Conservation (phyloP, 73 alveolate genomes). For the Paramecium sonneborni region DNA sequence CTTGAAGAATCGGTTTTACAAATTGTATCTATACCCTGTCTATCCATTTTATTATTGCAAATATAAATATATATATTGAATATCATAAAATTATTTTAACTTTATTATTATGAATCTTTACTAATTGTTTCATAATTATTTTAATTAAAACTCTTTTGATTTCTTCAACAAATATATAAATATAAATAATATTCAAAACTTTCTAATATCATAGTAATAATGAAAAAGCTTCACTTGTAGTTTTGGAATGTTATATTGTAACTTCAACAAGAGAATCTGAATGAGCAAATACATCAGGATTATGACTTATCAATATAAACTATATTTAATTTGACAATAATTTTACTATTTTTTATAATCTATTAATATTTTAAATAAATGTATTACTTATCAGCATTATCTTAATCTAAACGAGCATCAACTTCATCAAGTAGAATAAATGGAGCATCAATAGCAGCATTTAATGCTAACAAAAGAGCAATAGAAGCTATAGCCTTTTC, state of each 20-base stretch:
- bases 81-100: not conserved
- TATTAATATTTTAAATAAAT: not conserved
- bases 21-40: not conserved
- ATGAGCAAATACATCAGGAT: slow-evolving; percentile 41
- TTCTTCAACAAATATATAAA: not conserved
- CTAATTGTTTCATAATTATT: not conserved
- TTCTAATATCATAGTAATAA: not conserved
- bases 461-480: slow-evolving; percentile 80
- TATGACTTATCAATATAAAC: slow-evolving; percentile 21
- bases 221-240: slow-evolving; percentile 49
- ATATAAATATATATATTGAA: not conserved
- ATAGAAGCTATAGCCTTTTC: slow-evolving; percentile 94
- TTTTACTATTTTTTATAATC: not conserved
- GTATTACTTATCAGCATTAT: slow-evolving; percentile 62
- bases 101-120: not conserved
- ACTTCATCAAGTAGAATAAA: slow-evolving; percentile 89
- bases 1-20: slow-evolving; percentile 13
- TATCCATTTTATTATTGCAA: not conserved
- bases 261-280: slow-evolving; percentile 32
- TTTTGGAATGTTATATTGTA: not conserved
- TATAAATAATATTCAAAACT: not conserved
- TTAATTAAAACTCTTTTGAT: not conserved
- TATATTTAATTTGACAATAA: not conserved
- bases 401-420: slow-evolving; percentile 91
- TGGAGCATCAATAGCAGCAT: slow-evolving; percentile 81